Base-by-base conservation (phyloP, 176 grass and related monocot species). In the Alloteropsis semialata region DNA sequence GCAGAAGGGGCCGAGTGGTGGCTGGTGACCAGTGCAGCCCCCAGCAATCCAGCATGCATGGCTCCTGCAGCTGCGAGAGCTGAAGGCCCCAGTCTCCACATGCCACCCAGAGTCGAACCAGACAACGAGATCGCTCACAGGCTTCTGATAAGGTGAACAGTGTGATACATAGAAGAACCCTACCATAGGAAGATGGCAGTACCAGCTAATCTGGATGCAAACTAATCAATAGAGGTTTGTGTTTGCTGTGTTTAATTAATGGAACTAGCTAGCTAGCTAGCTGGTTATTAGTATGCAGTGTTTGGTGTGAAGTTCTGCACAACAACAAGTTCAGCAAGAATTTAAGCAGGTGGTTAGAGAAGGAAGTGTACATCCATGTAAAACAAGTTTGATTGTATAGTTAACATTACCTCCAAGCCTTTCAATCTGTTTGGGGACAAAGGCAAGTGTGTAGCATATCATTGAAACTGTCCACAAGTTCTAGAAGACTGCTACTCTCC, bases 341-440 rank as follows among this genome's bases (percentile, higher is more conserved):
- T 9, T 69, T 69, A 80, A 80, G 63, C 14, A 69, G 78, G 48
- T 81, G 46, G 78, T 81, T 56, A 81, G 48, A 67, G 22, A 80
- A 54, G 71, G 19, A 33, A 2, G 18, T 5, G 7, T 21, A n/a
- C n/a, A n/a, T n/a, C n/a, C n/a, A n/a, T 76, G n/a, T 55, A 24
- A 58, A 58, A 2, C 24, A 41, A 11, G 37, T 19, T 12, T 57
- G 5, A 15, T 15, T 44, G 19, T 44, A 9, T 13, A 34, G 28
- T 14, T 36, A 5, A 74, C 55, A 36, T 24, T 33, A n/a, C n/a
- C 27, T 7, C 11, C 42, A 17, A 42, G 5, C 27, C 6, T 29
- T 33, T 9, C n/a, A 36, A 55, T 55, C n/a, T 38, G 25, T 1
- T 38, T 75, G 24, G 13, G 6, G 14, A 4, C 51, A 39, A 38